A percentile compares a stretch with the other conserved stretches of the same genome.
Evolutionary conservation across 169 alveolate species (phyloP).

Genomic region (Cryptosporidium felis): DNA sequence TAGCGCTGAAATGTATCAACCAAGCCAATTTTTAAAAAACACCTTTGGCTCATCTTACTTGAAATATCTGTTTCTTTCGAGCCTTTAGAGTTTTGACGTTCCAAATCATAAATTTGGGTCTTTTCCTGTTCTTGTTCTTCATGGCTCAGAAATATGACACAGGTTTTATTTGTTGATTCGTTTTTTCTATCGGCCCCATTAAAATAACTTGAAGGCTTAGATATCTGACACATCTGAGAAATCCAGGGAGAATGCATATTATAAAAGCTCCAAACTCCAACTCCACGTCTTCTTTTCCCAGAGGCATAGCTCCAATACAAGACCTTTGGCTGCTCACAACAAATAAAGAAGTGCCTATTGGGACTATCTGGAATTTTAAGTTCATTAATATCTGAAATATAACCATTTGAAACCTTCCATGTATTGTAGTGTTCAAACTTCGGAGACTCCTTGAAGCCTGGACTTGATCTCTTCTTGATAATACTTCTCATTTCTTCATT

Average conservation of each 20-base stretch:
- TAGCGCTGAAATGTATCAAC: conserved; percentile 57
- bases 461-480: neutral
- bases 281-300: neutral
- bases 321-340: conserved; percentile 63
- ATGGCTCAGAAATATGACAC: conserved; percentile 10
- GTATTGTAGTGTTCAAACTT: conserved; percentile 18
- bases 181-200: neutral
- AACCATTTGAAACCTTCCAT: conserved; percentile 40
- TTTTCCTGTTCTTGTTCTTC: neutral
- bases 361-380: conserved; percentile 1
- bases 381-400: conserved; percentile 23
- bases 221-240: conserved; percentile 4
- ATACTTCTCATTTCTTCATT: neutral
- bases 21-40: conserved; percentile 2
- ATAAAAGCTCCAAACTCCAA: conserved; percentile 58
- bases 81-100: neutral
- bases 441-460: neutral
- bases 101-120: neutral
- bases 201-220: neutral
- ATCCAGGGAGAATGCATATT: conserved; percentile 66
- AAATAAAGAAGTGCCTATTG: conserved; percentile 45
- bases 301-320: conserved; percentile 35
- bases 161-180: neutral
- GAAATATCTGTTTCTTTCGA: neutral
- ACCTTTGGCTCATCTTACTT: neutral